Evolutionary conservation across 805 yeast species (phyloP).

Genomic region (Tetrapisispora phaffii): DNA sequence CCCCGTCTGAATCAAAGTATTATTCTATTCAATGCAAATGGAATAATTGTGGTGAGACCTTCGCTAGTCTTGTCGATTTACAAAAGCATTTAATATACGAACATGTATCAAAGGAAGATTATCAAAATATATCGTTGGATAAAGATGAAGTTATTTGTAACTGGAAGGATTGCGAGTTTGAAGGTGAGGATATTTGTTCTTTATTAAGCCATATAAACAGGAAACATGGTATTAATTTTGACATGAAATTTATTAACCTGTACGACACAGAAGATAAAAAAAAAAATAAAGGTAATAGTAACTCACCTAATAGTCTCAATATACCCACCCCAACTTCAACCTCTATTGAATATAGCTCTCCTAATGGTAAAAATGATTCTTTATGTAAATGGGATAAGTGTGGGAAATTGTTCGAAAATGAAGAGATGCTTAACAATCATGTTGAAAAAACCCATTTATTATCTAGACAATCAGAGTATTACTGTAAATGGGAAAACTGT

Average conservation of each 20-base stretch:
- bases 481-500: constrained; percentile 75
- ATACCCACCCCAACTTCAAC: background rate
- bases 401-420: constrained; percentile 36
- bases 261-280: background rate
- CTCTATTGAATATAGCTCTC: background rate
- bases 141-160: constrained; percentile 38
- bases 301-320: background rate
- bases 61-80: constrained; percentile 33
- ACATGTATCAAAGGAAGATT: constrained; percentile 32
- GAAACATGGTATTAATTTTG: constrained; percentile 34
- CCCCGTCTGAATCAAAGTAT: constrained; percentile 7
- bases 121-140: background rate
- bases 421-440: constrained; percentile 64
- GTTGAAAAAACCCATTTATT: constrained; percentile 59
- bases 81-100: constrained; percentile 45
- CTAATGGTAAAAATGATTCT: background rate
- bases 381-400: constrained; percentile 38
- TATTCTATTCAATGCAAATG: constrained; percentile 47
- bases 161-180: constrained; percentile 65
- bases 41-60: constrained; percentile 47
- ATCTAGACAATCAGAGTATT: constrained; percentile 57
- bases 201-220: constrained; percentile 52
- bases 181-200: constrained; percentile 41
- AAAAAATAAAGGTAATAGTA: too few relatives aligned
- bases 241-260: constrained; percentile 19